Percentiles rank a stretch among this genome's conserved stretches.
phyloP scores from a whole-genome alignment of 208 protist species.

The Tetramitus jugosus region DNA sequence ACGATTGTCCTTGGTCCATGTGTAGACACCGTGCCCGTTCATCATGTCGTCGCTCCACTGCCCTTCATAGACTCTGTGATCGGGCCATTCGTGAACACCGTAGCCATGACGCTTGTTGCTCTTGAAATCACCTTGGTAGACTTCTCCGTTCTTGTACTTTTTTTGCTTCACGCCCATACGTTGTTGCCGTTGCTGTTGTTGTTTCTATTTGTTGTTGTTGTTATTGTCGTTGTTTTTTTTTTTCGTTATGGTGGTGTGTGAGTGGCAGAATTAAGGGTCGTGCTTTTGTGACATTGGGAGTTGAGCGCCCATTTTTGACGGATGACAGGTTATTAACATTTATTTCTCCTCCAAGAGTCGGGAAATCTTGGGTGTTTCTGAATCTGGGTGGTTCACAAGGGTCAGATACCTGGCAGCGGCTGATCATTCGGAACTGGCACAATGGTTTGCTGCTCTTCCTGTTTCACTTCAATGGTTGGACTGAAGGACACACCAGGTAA shows the following conservation, averaged over 20 bases:
- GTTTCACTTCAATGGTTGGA: too few species aligned
- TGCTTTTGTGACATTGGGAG: too few species aligned
- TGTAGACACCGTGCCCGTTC: not conserved
- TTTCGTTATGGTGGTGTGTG: not conserved
- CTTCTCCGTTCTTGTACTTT: conserved; percentile 22
- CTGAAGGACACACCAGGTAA: too few species aligned
- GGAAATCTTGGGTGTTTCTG: too few species aligned
- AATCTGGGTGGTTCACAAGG: too few species aligned
- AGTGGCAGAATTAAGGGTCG: too few species aligned
- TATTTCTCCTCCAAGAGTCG: too few species aligned
- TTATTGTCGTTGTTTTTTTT: not conserved
- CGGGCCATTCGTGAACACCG: not conserved
- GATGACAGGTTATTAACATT: too few species aligned
- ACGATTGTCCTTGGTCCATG: not conserved
- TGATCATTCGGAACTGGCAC: too few species aligned
- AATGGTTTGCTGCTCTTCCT: too few species aligned
- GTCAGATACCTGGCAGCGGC: too few species aligned
- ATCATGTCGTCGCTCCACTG: not conserved
- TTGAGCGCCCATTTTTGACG: too few species aligned
- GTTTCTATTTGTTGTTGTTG: not conserved
- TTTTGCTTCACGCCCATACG: not conserved
- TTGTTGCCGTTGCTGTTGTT: not conserved
- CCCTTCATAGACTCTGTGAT: conserved; percentile 11
- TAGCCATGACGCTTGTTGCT: conserved; percentile 8
- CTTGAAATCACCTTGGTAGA: not conserved